Base-by-base conservation (phyloP, 1,139 yeast genomes). In the Geotrichum citri-aurantii region DNA sequence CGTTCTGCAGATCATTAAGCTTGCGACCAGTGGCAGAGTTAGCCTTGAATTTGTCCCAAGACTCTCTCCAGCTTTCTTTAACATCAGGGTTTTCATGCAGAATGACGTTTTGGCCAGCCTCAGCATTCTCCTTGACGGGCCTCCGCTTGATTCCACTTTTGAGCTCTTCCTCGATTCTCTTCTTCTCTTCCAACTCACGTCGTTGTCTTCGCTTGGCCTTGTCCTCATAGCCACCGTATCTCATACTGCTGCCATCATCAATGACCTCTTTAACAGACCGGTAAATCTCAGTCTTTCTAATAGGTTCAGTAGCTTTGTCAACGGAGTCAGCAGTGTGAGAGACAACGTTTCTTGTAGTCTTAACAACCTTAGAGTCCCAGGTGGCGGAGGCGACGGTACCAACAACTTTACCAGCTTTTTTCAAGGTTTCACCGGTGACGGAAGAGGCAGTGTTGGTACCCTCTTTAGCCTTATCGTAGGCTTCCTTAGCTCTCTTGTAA, bases 331-430 rank as follows among this genome's bases (percentile, higher is more conserved):
- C 97, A 11, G 97, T 84, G 58, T 82, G 81, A 63, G 81, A 81
- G 14, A 91, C 95, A 0, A 91, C 90, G 49, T 84, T 80, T 70
- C 99, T 82, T 19, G 96, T 93, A 55, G 86, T 88, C 73, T 86
- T 85, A 64, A 96, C 93, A 53, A 93, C 88, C 40, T 93, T 91
- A 1, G 97, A 90, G 63, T 95, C 97, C 99, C 99, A 95, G 0
- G 98, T 97, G 63, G 86, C 86, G 52, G 82, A 80, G 2, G 97
- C 99, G 51, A 85, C 95, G 59, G 82, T 86, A 58, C 97, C 99
- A 33, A 93, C 90, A 42, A 86, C 95, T 68, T 88, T 90, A n/a
- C 98, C 97, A 1, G 98, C 93, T 75, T 88, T 88, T 66, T 84
- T 82, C 60, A 91, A 83, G 51, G 91, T 88, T 71, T 86, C 83